Evolutionary conservation across 1,139 yeast genomes (phyloP), one percentile per base, ranked within the genome.

Genomic region (Ogataea hybrid): DNA sequence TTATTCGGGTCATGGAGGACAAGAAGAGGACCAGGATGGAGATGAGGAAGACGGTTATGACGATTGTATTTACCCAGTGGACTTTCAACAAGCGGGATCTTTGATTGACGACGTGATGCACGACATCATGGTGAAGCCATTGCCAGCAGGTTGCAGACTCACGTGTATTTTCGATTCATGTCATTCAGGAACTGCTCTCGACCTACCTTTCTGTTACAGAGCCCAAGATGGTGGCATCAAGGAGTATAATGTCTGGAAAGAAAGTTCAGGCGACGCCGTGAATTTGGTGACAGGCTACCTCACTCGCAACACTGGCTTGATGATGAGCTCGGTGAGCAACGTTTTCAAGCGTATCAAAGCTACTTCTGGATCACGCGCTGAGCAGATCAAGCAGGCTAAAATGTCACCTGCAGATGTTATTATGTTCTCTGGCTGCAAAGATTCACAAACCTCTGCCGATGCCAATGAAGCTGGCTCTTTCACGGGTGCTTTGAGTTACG

Each of bases 401-500:
- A 80, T 87, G 47, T 81, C 95, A 0, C 84, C 95, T 2, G 96
- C 96, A 1, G 97, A 90, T 66, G 90, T 86, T 29, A 78, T 90
- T 27, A 78, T 84, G 64, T 71, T 90, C 43, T 82, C 94, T 9
- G 97, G 97, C 9, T 89, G 97, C 58, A 88, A 87, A 64, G 97
- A 90, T 64, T 79, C 82, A 46, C 97, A 81, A 59, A 78, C 84
- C 9, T 70, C 77, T 45, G 96, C 96, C 5, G 96, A 88, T 62
- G 85, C 97, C 1, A 70, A 69, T 21, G 90, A 84, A 58, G 80
- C 78, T 39, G 95, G 96, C 20, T 68, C 67, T 32, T 80, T 85
- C 32, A 88, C 96, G 0, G 97, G 97, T 45, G 97, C 97, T 17
- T 87, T 90, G 95, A 84, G 95, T 38, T 88, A 84, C 73, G 85